A percentile compares a stretch with the other conserved stretches of the same genome.
phyloP scores from a whole-genome alignment of 805 yeast genomes.

The Candida palmyrensis region DNA sequence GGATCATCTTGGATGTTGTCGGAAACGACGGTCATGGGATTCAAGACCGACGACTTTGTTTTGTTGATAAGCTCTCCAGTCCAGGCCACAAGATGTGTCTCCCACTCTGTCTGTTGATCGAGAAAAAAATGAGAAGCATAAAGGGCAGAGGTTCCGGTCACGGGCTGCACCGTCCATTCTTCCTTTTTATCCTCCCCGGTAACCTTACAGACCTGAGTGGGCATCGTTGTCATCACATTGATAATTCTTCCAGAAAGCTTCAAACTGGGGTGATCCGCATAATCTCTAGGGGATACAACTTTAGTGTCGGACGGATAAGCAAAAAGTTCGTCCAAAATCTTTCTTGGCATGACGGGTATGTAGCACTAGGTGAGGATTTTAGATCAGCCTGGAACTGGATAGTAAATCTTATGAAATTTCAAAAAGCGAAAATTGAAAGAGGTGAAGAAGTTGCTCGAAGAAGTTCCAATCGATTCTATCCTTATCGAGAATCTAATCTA shows the following conservation, averaged over 20 bases:
- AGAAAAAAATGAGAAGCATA: constrained; percentile 69
- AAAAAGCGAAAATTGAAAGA: no score
- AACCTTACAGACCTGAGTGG: constrained; percentile 51
- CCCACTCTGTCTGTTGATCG: constrained; percentile 70
- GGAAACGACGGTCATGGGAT: constrained; percentile 7
- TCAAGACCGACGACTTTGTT: constrained; percentile 8
- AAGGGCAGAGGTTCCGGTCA: constrained; percentile 81
- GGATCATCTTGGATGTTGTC: constrained; percentile 54
- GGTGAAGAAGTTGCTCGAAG: no score
- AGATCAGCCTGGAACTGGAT: no score
- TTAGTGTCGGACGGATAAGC: constrained; percentile 13
- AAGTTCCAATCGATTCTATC: no score
- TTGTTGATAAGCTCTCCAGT: constrained; percentile 73
- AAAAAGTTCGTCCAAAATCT: constrained; percentile 1
- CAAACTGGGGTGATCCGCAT: constrained; percentile 18
- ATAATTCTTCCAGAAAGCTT: constrained; percentile 61
- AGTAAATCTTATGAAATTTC: no score
- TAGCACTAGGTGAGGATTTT: no score
- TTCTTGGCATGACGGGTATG: not conserved
- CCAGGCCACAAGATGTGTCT: constrained; percentile 88
- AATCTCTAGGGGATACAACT: constrained; percentile 25
- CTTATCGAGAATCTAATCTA: no score
- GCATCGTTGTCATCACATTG: constrained; percentile 63
- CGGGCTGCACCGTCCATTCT: constrained; percentile 53
- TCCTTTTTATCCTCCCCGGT: constrained; percentile 24